phyloP scores from a whole-genome alignment of 192 early-diverging fungal species.

The Thamnidium elegans region DNA sequence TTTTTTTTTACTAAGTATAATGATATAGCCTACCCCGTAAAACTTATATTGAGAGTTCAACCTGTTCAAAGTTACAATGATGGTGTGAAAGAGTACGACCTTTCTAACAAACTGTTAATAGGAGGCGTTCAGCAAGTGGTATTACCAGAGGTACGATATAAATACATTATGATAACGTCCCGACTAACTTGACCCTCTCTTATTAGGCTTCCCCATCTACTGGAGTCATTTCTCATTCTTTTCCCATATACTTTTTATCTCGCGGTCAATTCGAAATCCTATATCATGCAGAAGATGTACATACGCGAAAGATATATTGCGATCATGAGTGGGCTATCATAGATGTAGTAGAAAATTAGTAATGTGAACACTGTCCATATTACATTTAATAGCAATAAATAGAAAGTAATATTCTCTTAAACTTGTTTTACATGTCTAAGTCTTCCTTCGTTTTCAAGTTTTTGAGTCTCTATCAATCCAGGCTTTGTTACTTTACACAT shows the following conservation, averaged over 20 bases:
- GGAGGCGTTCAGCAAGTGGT: constrained; percentile 51
- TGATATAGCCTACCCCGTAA: constrained; percentile 26
- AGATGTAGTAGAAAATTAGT: constrained; percentile 2
- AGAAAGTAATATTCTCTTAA: too few species aligned
- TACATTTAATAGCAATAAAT: too few species aligned
- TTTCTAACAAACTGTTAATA: constrained; percentile 47
- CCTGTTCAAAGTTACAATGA: constrained; percentile 55
- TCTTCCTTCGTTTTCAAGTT: too few species aligned
- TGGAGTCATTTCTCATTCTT: constrained; percentile 1
- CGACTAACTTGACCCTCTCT: neutral
- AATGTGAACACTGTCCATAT: too few species aligned
- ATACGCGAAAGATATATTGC: constrained; percentile 45
- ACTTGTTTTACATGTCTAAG: too few species aligned
- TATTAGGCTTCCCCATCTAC: neutral
- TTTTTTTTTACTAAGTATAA: neutral
- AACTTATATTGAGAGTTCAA: constrained; percentile 52
- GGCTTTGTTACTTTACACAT: too few species aligned
- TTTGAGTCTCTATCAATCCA: too few species aligned
- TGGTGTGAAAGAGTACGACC: constrained; percentile 53
- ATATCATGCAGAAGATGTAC: constrained; percentile 59
- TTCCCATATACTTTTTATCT: constrained; percentile 55
- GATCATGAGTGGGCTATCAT: constrained; percentile 45
- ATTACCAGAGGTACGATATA: constrained; percentile 43
- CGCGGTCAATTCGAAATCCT: constrained; percentile 54
- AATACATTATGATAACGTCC: neutral